These are phyloP conservation scores for Paracorniculantispora psalliotae DNA, from an alignment of 2,329 filamentous ascomycete genomes.

Conservation along the genomic window DNA sequence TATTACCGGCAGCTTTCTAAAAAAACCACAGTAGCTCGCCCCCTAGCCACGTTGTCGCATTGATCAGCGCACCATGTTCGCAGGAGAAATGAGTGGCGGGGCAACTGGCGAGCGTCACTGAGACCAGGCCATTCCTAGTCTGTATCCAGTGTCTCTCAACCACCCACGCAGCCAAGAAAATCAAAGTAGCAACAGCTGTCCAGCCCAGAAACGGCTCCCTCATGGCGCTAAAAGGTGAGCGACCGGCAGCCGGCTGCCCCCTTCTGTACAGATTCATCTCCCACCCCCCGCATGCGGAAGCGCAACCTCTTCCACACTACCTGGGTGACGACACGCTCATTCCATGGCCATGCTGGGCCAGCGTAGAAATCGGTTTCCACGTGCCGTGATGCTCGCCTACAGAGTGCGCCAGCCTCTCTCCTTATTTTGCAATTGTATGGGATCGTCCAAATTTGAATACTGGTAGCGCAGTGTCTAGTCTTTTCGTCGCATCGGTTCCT, in stretches of 20 bases:
- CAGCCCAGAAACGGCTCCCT: not conserved
- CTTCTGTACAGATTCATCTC: not conserved
- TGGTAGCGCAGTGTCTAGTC: not conserved
- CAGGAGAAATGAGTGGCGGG: slow-evolving; percentile 4
- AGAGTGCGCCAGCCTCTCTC: not conserved
- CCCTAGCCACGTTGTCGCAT: not conserved
- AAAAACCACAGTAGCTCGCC: not conserved
- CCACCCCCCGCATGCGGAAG: not conserved
- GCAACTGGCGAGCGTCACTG: slow-evolving; percentile 2
- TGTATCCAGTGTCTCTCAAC: not conserved
- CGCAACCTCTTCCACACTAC: not conserved
- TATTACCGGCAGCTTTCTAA: not conserved
- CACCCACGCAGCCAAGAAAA: not conserved
- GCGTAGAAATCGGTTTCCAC: not conserved
- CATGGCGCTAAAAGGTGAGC: not conserved
- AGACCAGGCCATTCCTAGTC: slow-evolving; percentile 5
- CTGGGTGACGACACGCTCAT: not conserved
- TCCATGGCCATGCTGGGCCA: not conserved
- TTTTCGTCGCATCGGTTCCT: not conserved
- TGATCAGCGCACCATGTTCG: not conserved
- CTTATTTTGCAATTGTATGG: no score
- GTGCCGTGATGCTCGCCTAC: not conserved
- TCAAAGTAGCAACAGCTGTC: not conserved
- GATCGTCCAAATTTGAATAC: not conserved
- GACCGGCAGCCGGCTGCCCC: not conserved